Base-by-base conservation (phyloP, 495 filamentous ascomycete species). In the Friedmanniomyces endolithicus region DNA sequence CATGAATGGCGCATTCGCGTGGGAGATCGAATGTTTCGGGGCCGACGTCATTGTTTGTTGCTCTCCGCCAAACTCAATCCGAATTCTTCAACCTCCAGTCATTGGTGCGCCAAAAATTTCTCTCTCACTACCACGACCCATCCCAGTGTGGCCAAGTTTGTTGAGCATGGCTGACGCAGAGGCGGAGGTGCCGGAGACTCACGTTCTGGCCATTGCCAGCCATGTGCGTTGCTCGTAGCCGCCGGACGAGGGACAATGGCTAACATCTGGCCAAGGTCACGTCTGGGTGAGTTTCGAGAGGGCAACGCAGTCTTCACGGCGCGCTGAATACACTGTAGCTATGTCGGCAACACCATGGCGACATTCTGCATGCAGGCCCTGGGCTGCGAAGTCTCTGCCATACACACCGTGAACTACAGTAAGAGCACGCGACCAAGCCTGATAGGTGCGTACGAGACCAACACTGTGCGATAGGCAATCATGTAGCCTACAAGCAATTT, bases 401-500 rank as follows among this genome's bases (percentile, higher is more conserved):
- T 98, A 60, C 94, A 98, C 65, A 97, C 92, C 2, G 92, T 98
- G 17, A 83, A 98, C 59, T 97, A 92, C 71, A 95, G 89, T 87
- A 72, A 60, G 75, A 68, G 41, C 16, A 24, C 33, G 6, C 22
- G 22, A 24, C 2, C 27, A 33, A 16, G 0, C 12, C 11, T 9
- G 1, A 17, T 24, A 20, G 17, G 14, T 22, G 43, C 45, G 11
- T 29, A 61, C 22, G 19, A 48, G 14, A 7, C 33, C 35, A 55
- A 56, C 41, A 48, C 44, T 3, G 47, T 40, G 23, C 17, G 6
- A 9, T 46, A 95, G 88, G 88, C 65, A 98, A 98, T 65, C 92
- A 98, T 66, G 85, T 86, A 6, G 92, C 86, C 24, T 98, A 98
- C 69, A 73, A 76, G 27, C 88, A 90, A 71, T 80, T 84, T 72